These are phyloP conservation scores for Zygnema cylindricum DNA, from an alignment of 139 green algal species.

Conservation along the genomic window DNA sequence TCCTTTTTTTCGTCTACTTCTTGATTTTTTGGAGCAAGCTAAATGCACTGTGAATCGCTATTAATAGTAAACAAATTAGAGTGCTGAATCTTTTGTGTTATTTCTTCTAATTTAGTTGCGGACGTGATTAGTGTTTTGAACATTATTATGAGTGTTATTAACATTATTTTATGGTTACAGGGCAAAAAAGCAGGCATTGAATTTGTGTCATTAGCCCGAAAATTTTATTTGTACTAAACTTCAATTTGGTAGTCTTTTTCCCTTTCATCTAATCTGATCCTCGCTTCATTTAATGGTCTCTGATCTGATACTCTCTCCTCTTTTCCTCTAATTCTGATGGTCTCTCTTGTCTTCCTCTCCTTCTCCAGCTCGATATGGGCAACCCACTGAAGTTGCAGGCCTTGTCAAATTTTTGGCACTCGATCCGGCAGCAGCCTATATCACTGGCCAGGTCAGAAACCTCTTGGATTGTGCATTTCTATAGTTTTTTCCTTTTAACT, in stretches of 20 bases:
- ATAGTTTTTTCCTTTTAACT: neutral
- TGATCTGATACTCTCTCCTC: neutral
- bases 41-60: no score
- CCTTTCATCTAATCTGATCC: neutral
- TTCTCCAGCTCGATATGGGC: slow-evolving; percentile 61
- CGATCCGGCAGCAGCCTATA: slow-evolving; percentile 93
- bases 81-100: no score
- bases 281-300: neutral
- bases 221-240: slow-evolving; percentile 11
- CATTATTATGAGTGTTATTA: no score
- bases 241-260: neutral
- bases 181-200: no score
- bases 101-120: no score
- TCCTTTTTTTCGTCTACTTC: no score
- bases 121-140: no score
- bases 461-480: neutral
- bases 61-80: no score
- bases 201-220: no score
- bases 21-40: no score
- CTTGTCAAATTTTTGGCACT: slow-evolving; percentile 74
- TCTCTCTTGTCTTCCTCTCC: neutral
- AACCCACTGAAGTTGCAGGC: slow-evolving; percentile 68
- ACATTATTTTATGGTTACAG: no score
- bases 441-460: slow-evolving; percentile 91
- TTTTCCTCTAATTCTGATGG: neutral